Conservation (phyloP, 495 filamentous ascomycete genomes). For the Aspergillus affinis region DNA sequence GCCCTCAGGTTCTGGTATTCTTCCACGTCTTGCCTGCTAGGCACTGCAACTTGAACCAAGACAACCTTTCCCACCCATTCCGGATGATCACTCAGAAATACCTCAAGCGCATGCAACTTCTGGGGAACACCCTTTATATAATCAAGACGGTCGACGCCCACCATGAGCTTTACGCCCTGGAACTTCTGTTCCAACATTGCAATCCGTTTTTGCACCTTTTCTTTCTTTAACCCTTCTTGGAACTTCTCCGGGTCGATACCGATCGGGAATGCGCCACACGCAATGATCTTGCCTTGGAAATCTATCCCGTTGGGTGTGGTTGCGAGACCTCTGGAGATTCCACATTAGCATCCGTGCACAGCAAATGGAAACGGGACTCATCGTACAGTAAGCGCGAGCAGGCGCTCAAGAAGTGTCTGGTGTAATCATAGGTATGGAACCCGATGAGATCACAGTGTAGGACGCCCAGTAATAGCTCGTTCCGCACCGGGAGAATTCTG, state of each 20-base stretch:
- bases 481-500: slow-evolving; percentile 87
- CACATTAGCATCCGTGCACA: slow-evolving; percentile 13
- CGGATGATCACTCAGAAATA: slow-evolving; percentile 93
- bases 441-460: slow-evolving; percentile 91
- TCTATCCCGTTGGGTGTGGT: slow-evolving; percentile 91
- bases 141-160: slow-evolving; percentile 92
- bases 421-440: slow-evolving; percentile 97
- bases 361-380: neutral
- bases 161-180: slow-evolving; percentile 92
- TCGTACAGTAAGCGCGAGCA: slow-evolving; percentile 86
- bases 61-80: slow-evolving; percentile 99
- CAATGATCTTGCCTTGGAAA: slow-evolving; percentile 77
- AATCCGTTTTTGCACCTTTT: slow-evolving; percentile 84
- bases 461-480: slow-evolving; percentile 80
- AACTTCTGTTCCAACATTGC: slow-evolving; percentile 84
- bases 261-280: slow-evolving; percentile 92
- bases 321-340: slow-evolving; percentile 54
- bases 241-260: slow-evolving; percentile 98
- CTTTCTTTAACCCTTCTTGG: slow-evolving; percentile 78
- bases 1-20: slow-evolving; percentile 95
- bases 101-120: slow-evolving; percentile 92
- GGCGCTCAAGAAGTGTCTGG: slow-evolving; percentile 88
- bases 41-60: slow-evolving; percentile 92
- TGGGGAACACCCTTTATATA: slow-evolving; percentile 99
- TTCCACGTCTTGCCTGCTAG: slow-evolving; percentile 90